These are phyloP conservation scores for Erythrophleum ivorense DNA, from an alignment of 331 rosid species.

Conservation along the genomic window DNA sequence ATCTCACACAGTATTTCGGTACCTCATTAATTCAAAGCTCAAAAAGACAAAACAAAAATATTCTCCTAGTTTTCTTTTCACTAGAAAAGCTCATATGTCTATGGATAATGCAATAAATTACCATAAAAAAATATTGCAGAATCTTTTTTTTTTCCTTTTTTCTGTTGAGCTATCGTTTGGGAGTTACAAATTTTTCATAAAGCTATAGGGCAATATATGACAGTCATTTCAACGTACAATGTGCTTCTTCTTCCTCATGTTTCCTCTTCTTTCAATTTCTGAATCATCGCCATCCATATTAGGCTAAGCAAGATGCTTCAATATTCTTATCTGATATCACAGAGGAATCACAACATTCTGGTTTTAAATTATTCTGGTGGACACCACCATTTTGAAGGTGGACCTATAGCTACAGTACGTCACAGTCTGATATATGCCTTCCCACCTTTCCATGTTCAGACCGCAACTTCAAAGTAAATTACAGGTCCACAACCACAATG, in stretches of 20 bases:
- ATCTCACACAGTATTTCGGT: slow-evolving; percentile 29
- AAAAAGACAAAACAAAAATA: slow-evolving; percentile 28
- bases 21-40: slow-evolving; percentile 35
- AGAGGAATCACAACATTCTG: slow-evolving; percentile 32
- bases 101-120: background rate
- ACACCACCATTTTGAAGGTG: slow-evolving; percentile 19
- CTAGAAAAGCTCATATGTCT: slow-evolving; percentile 1
- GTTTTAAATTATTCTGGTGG: slow-evolving; percentile 33
- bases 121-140: background rate
- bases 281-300: slow-evolving; percentile 12
- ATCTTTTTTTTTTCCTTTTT: background rate
- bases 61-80: slow-evolving; percentile 34
- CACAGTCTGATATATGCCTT: background rate
- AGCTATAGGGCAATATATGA: background rate
- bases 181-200: background rate
- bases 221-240: background rate
- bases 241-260: background rate
- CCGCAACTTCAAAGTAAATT: background rate
- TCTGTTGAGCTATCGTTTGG: background rate
- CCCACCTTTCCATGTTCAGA: background rate
- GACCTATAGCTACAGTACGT: background rate
- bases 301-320: slow-evolving; percentile 18
- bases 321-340: slow-evolving; percentile 15
- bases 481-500: too few relatives aligned
- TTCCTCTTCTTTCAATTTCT: background rate